Base-by-base conservation (phyloP, 169 alveolate genomes). In the Plasmodium berghei region DNA sequence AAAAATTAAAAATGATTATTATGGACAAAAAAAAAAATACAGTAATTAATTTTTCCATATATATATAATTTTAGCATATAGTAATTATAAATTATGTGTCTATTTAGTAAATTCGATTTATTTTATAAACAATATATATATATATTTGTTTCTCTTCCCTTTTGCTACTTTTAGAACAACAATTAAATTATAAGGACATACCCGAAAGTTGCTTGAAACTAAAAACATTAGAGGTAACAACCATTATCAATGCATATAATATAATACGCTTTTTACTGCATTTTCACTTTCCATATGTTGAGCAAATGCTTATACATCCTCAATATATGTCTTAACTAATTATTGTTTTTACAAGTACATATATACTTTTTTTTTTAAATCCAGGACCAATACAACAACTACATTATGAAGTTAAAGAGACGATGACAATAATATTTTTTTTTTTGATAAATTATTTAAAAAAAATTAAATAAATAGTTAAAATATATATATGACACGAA, bases 151-250 rank as follows among this genome's bases (percentile, higher is more conserved):
- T 48, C 8, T 16, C 28, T 54, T 73, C 9, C 42, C 16, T 56
- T 62, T 10, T 8, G 3, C 34, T 18, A 42, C 34, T 48, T 9
- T 66, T 28, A 80, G 90, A 80, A 54, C 75, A 80, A 54, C 66
- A 80, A 80, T 54, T 80, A 54, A 80, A 80, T 67, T 80, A 80
- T 49, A 14, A 80, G 59, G 90, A 80, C 10, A 80, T 80, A 42
- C 90, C 90, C n/a, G 90, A 80, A 67, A 80, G 90, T 72, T 80
- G 90, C 70, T 66, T 80, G 72, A 80, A 80, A 61, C 55, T 80
- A 63, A 80, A 80, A 67, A 80, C 80, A 28, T 72, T 80, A 67
- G 90, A 80, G 64, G 90, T 80, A 80, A 66, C 20, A 4, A 4
- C 42, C 42, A 34, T 34, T 34, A 34, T 34, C 42, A 34, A 34